Evolutionary conservation across 2,329 filamentous ascomycete genomes (phyloP), one percentile per base, ranked within the genome.

Genomic region (Lecanicillium sp.): DNA sequence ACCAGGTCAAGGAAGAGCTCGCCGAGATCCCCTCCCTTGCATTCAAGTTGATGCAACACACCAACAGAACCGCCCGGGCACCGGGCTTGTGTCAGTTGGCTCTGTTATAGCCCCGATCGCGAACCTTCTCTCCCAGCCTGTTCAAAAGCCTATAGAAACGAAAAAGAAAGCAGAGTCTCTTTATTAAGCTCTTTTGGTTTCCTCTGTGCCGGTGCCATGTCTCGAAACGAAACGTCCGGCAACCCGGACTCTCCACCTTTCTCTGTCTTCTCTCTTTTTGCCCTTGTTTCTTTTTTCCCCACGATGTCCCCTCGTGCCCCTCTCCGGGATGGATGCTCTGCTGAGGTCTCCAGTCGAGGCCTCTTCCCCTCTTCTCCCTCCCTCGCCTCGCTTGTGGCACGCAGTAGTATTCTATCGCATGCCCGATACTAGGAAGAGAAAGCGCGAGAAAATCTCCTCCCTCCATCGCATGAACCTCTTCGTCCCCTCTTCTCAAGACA

Each of bases 341-440:
- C n/a, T n/a, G n/a, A n/a, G n/a, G n/a, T n/a, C n/a, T n/a, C n/a
- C n/a, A n/a, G n/a, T n/a, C n/a, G n/a, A n/a, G n/a, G n/a, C n/a
- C 14, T 26, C 32, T 12, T 5, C 9, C 3, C 3, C 14, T 33
- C 17, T 33, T 30, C 24, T 19, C 23, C 43, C 43, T 45, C 43
- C 43, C 43, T 45, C 19, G 30, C 15, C 30, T 37, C 11, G 15
- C 9, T 17, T 15, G 2, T 4, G 6, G 26, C 15, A 45, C 30
- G 43, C 33, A 30, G 24, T 30, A 45, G n/a, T 11, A 9, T 29
- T n/a, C 23, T 38, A 45, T 45, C 24, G 12, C 43, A 45, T 45
- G 10, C 17, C 33, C 32, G 2, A 6, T 15, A 9, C 19, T 15
- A 37, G 19, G n/a, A 23, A 9, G 4, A 37, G 23, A 37, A 10